Percentiles rank a stretch among this genome's conserved stretches.
Conservation (phyloP, 2,329 filamentous ascomycete genomes). For the Penicillium thymicola region DNA sequence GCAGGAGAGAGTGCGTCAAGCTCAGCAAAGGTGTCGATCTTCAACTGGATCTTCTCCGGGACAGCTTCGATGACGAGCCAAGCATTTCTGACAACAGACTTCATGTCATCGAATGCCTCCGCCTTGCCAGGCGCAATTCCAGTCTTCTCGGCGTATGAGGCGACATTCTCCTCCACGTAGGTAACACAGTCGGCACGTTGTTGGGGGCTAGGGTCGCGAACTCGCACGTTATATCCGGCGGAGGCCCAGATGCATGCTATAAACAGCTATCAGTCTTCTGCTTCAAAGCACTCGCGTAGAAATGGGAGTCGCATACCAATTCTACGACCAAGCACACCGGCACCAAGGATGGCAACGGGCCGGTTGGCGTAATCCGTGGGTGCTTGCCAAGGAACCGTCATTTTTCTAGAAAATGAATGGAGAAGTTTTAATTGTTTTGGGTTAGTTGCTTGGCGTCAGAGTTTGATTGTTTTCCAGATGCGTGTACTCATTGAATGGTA, state of each 20-base stretch:
- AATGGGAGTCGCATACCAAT: constrained; percentile 27
- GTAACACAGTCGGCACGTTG: constrained; percentile 29
- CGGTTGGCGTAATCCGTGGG: not conserved
- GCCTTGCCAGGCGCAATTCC: constrained; percentile 30
- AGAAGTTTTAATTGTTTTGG: not conserved
- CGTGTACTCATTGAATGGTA: not conserved
- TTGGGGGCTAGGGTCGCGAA: constrained; percentile 32
- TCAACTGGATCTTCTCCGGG: constrained; percentile 37
- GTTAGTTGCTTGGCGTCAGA: not conserved
- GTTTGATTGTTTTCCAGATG: too few relatives aligned
- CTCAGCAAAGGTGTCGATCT: too few relatives aligned
- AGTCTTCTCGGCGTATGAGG: constrained; percentile 29
- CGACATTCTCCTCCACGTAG: constrained; percentile 36
- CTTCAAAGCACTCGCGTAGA: not conserved
- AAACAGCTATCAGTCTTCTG: not conserved
- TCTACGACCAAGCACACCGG: constrained; percentile 42
- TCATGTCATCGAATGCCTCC: constrained; percentile 36
- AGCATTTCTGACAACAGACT: constrained; percentile 42
- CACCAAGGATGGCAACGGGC: constrained; percentile 39
- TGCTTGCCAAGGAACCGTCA: not conserved
- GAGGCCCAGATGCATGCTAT: constrained; percentile 33
- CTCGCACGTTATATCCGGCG: constrained; percentile 29
- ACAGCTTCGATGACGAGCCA: constrained; percentile 57
- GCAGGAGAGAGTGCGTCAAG: too few relatives aligned
- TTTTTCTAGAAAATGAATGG: not conserved